phyloP scores from a whole-genome alignment of 371 early-diverging fungal species.

The Haplosporangium sp. region DNA sequence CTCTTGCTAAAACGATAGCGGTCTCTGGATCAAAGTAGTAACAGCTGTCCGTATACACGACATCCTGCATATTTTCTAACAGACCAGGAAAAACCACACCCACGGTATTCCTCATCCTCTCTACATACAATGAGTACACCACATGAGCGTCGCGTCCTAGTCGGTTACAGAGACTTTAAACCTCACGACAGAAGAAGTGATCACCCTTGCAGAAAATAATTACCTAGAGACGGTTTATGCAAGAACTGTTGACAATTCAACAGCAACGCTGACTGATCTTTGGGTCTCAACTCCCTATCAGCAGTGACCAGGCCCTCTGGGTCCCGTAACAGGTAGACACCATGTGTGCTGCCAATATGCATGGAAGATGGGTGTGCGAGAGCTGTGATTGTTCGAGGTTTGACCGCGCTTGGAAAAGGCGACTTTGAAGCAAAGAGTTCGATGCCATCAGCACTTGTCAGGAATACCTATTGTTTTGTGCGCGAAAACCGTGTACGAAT shows the following conservation, averaged over 20 bases:
- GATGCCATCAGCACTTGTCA: conserved; percentile 51
- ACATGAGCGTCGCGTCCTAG: no score
- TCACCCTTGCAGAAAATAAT: background rate
- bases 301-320: conserved; percentile 3
- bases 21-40: conserved; percentile 56
- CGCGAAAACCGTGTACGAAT: background rate
- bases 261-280: conserved; percentile 26
- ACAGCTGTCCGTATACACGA: conserved; percentile 55
- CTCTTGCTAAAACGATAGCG: conserved; percentile 34
- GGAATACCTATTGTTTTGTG: conserved; percentile 29
- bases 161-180: background rate
- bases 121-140: background rate
- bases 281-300: conserved; percentile 18
- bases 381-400: conserved; percentile 46
- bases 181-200: conserved; percentile 1
- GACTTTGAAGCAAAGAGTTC: conserved; percentile 40
- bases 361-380: conserved; percentile 55
- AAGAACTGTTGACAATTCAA: conserved; percentile 39
- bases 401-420: conserved; percentile 35
- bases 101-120: conserved; percentile 16
- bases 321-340: conserved; percentile 50
- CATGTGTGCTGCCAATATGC: conserved; percentile 54
- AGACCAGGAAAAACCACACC: conserved; percentile 10
- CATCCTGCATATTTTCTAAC: background rate
- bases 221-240: conserved; percentile 51